Conservation (phyloP, 2,329 filamentous ascomycete genomes). For the Colletotrichum trifolii region DNA sequence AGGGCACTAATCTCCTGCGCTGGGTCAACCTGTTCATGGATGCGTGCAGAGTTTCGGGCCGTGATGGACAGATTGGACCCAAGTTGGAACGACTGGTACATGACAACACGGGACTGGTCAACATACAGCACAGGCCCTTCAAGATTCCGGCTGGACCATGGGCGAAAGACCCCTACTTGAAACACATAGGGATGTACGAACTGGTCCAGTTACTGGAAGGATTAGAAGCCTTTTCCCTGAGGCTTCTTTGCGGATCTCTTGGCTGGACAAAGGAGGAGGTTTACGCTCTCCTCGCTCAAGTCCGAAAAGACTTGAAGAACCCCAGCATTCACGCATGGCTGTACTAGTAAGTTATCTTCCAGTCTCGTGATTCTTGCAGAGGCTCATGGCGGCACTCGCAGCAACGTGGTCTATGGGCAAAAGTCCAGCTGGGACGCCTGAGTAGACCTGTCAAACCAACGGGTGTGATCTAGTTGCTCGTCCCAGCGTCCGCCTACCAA, state of each 20-base stretch:
- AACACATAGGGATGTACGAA: constrained; percentile 45
- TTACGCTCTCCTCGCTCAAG: constrained; percentile 42
- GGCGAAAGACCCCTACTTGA: constrained; percentile 45
- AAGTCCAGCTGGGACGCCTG: background rate
- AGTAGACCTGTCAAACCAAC: background rate
- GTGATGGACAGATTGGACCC: constrained; percentile 44
- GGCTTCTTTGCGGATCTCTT: constrained; percentile 43
- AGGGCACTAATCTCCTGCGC: constrained; percentile 7
- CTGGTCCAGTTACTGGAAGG: constrained; percentile 37
- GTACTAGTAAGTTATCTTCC: background rate
- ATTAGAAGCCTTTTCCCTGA: constrained; percentile 40
- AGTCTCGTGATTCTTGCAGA: no score
- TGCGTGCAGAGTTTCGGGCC: constrained; percentile 39
- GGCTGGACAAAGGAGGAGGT: constrained; percentile 44
- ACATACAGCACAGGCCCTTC: constrained; percentile 44
- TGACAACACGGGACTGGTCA: constrained; percentile 49
- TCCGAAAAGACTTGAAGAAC: constrained; percentile 42
- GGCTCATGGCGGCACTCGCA: background rate
- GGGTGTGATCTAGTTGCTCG: no score
- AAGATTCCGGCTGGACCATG: constrained; percentile 50
- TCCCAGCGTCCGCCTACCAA: no score
- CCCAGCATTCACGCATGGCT: background rate
- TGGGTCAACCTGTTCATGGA: constrained; percentile 37
- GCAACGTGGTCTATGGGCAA: background rate
- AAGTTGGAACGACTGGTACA: constrained; percentile 44